Evolutionary conservation across 306 rosid species (phyloP).

Genomic region (Gillenia trifoliata): DNA sequence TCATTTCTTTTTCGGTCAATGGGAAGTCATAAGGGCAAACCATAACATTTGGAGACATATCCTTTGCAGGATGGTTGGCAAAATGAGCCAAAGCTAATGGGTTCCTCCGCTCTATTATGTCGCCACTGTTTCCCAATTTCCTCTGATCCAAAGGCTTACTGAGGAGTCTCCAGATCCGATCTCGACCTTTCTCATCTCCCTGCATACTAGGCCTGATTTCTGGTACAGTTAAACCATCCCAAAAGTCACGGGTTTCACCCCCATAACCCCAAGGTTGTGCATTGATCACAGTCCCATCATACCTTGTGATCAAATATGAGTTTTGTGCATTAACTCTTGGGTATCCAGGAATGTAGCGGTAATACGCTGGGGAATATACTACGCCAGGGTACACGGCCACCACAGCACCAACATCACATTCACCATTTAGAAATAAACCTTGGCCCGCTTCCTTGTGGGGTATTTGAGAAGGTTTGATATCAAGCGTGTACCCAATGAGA

Average conservation of each 20-base stretch:
- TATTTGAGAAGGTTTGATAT: slow-evolving; percentile 65
- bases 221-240: slow-evolving; percentile 41
- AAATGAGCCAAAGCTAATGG: slow-evolving; percentile 91
- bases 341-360: slow-evolving; percentile 87
- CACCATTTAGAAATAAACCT: slow-evolving; percentile 74
- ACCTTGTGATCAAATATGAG: slow-evolving; percentile 84
- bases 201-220: slow-evolving; percentile 25
- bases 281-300: slow-evolving; percentile 73
- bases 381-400: slow-evolving; percentile 85
- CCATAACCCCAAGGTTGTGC: slow-evolving; percentile 88
- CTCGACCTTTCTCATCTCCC: slow-evolving; percentile 57
- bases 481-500: slow-evolving; percentile 66
- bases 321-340: slow-evolving; percentile 71
- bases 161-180: slow-evolving; percentile 57
- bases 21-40: slow-evolving; percentile 93
- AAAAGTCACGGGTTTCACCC: slow-evolving; percentile 51
- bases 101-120: slow-evolving; percentile 70
- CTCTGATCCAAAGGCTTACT: slow-evolving; percentile 75
- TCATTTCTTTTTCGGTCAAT: slow-evolving; percentile 56
- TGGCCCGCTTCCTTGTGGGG: slow-evolving; percentile 73
- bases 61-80: slow-evolving; percentile 83
- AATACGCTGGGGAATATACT: slow-evolving; percentile 73
- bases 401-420: slow-evolving; percentile 66
- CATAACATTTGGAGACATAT: slow-evolving; percentile 78
- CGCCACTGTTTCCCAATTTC: slow-evolving; percentile 23